Conservation (phyloP, 2,329 filamentous ascomycete genomes). For the Ceratocystis variospora region DNA sequence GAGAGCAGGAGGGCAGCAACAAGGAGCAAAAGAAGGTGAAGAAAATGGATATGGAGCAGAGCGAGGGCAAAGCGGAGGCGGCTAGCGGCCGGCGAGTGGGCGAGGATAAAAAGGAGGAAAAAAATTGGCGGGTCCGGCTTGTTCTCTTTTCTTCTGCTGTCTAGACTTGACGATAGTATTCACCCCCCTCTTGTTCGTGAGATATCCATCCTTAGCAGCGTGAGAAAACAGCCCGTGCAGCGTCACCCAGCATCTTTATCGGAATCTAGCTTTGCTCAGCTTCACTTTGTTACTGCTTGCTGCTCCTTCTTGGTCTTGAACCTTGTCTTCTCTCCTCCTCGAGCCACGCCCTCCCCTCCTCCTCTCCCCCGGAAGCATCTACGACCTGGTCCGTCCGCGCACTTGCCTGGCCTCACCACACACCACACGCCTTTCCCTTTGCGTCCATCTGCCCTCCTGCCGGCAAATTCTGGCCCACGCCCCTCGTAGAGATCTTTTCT, state of each 20-base stretch:
- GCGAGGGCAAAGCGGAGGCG: background rate
- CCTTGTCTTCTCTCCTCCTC: slow-evolving; percentile 7
- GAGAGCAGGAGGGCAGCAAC: slow-evolving; percentile 1
- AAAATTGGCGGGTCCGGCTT: background rate
- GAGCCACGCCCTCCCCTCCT: slow-evolving; percentile 8
- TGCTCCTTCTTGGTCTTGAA: slow-evolving; percentile 7
- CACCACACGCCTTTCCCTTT: background rate
- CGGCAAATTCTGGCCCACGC: background rate
- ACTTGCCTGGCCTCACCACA: background rate
- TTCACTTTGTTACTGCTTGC: background rate
- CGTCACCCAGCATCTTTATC: background rate
- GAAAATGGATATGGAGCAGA: background rate
- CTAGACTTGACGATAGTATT: background rate
- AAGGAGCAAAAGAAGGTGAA: slow-evolving; percentile 5
- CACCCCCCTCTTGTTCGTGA: background rate
- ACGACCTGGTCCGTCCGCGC: background rate
- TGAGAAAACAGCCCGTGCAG: slow-evolving; percentile 3
- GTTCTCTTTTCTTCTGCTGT: slow-evolving; percentile 7
- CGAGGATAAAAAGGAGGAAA: slow-evolving; percentile 11
- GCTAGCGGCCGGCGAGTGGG: background rate
- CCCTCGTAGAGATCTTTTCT: background rate
- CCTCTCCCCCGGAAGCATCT: background rate
- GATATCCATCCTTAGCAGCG: background rate
- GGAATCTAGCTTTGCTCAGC: background rate
- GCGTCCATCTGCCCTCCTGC: background rate